phyloP scores from a whole-genome alignment of 2,329 filamentous ascomycete genomes.

The Beauveria brongniartii region DNA sequence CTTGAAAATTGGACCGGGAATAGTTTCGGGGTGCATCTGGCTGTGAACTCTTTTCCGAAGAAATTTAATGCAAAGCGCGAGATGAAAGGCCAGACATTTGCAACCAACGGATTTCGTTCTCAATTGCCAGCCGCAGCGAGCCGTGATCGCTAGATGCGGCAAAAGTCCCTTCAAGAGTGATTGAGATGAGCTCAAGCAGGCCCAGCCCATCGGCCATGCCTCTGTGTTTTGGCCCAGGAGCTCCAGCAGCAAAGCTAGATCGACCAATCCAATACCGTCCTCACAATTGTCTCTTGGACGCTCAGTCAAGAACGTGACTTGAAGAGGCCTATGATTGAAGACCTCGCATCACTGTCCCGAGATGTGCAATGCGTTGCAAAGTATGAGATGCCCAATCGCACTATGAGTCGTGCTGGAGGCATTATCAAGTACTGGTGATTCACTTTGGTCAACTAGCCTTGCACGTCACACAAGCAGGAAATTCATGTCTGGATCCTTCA shows the following conservation, averaged over 20 bases:
- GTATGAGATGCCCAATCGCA: not conserved
- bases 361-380: not conserved
- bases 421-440: not conserved
- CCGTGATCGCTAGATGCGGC: slow-evolving; percentile 17
- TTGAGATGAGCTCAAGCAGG: slow-evolving; percentile 22
- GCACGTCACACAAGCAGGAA: slow-evolving; percentile 34
- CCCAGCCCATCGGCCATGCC: slow-evolving; percentile 17
- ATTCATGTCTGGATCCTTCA: slow-evolving; percentile 33
- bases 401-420: not conserved
- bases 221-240: slow-evolving; percentile 15
- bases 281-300: slow-evolving; percentile 16
- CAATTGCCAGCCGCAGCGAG: slow-evolving; percentile 14
- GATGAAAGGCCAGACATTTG: slow-evolving; percentile 19
- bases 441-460: not conserved
- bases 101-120: slow-evolving; percentile 11
- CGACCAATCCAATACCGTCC: slow-evolving; percentile 16
- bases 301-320: slow-evolving; percentile 21
- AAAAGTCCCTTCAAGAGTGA: slow-evolving; percentile 14
- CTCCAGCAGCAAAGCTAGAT: slow-evolving; percentile 21
- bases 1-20: slow-evolving; percentile 10
- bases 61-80: slow-evolving; percentile 16
- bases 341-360: not conserved
- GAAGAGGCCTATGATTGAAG: slow-evolving; percentile 9
- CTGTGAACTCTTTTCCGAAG: slow-evolving; percentile 16
- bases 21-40: slow-evolving; percentile 15